These are phyloP conservation scores for Globisporangium spiculum DNA, from an alignment of 352 stramenopile genomes.

Conservation along the genomic window DNA sequence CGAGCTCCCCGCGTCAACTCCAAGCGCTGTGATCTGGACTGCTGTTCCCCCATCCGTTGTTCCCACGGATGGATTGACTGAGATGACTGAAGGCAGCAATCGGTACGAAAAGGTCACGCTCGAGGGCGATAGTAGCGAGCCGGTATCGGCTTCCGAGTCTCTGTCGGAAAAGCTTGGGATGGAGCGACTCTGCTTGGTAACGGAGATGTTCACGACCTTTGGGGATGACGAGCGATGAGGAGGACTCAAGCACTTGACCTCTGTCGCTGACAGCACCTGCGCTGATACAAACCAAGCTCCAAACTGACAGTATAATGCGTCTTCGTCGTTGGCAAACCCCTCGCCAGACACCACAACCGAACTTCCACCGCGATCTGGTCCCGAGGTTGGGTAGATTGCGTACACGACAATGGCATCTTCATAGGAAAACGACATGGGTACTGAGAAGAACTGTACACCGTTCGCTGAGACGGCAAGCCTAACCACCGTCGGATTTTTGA, in stretches of 20 bases:
- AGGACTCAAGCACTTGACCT: constrained; percentile 28
- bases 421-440: constrained; percentile 31
- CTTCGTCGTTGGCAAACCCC: constrained; percentile 21
- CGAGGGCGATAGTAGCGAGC: neutral
- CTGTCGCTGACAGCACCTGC: constrained; percentile 16
- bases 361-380: constrained; percentile 43
- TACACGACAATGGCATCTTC: constrained; percentile 40
- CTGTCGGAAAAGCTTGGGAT: neutral
- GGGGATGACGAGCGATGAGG: constrained; percentile 15
- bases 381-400: constrained; percentile 36
- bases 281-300: constrained; percentile 26
- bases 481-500: constrained; percentile 1
- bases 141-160: neutral
- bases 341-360: constrained; percentile 29
- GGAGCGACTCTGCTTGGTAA: constrained; percentile 20
- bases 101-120: constrained; percentile 38
- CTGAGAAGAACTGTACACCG: constrained; percentile 25
- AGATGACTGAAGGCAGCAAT: constrained; percentile 24
- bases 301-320: constrained; percentile 37
- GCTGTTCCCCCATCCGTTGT: constrained; percentile 19
- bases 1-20: constrained; percentile 6
- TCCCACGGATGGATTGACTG: constrained; percentile 19
- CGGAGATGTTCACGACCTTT: constrained; percentile 23
- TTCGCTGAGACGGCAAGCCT: constrained; percentile 30
- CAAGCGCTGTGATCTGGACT: constrained; percentile 23